Percentiles rank a stretch among this genome's conserved stretches.
Evolutionary conservation across 345 rosid species (phyloP).

Genomic region (Ailanthus altissimus): DNA sequence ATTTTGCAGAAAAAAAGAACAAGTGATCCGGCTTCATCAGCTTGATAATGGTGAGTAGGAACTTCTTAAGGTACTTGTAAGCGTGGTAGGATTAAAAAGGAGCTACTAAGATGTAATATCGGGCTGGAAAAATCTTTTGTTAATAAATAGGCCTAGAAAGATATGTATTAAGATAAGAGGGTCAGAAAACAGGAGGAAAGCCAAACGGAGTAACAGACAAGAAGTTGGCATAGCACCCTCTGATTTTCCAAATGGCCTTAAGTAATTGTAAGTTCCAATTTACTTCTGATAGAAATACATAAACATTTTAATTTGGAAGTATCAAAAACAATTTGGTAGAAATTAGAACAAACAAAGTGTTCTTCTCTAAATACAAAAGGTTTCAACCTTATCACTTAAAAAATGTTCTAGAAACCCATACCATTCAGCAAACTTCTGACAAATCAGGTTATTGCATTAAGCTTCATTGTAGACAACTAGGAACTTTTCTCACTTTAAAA

Average conservation of each 20-base stretch:
- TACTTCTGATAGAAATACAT: no score
- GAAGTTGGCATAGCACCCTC: no score
- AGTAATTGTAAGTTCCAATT: background rate
- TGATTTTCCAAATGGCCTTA: no score
- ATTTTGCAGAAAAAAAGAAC: background rate
- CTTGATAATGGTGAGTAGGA: background rate
- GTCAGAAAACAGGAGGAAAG: background rate
- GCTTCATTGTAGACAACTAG: background rate
- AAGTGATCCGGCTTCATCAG: background rate
- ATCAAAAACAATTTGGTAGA: background rate
- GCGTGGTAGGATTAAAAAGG: background rate
- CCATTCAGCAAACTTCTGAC: background rate
- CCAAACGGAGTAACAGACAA: background rate
- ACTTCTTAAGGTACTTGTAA: background rate
- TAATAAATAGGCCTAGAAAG: background rate
- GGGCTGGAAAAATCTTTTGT: background rate
- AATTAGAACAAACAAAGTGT: background rate
- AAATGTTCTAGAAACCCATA: background rate
- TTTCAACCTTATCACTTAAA: background rate
- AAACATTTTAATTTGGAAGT: background rate
- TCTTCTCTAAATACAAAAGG: background rate
- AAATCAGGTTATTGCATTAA: background rate
- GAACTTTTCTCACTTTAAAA: slow-evolving; percentile 1
- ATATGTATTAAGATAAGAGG: background rate
- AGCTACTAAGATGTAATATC: background rate